Evolutionary conservation across 2,329 filamentous ascomycete genomes (phyloP), one percentile per base, ranked within the genome.

Genomic region (Phaeoacremonium minimum): DNA sequence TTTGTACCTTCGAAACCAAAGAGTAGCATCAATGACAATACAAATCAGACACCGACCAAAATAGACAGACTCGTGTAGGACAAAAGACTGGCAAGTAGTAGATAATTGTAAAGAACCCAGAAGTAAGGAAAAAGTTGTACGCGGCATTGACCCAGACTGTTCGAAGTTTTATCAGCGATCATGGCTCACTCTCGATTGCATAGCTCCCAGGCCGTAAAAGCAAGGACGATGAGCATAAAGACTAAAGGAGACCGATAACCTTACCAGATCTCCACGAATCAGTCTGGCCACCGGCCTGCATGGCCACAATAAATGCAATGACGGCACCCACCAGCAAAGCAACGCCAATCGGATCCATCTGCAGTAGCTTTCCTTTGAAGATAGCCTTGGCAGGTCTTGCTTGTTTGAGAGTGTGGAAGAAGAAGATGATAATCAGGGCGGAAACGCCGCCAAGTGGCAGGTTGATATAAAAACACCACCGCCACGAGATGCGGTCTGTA

Each of bases 81-180:
- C 66, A 63, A 98, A 98, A 53, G 88, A 95, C 86, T 97, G 85
- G 69, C 98, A 91, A 43, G 93, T 93, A 4, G 93, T 98, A 41
- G 93, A 70, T 51, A 2, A 64, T 53, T 2, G 71, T 46, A 40
- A 73, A 66, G 33, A 68, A 66, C 8, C 60, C 53, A 4, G 61
- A 58, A 12, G 64, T 63, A 14, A 72, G 57, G 36, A 67, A 60
- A 18, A 68, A 59, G 17, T 60, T 58, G 28, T 63, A 67, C 17
- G 61, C 57, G 15, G 61, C 59, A 8, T 61, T 51, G 52, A 59
- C 63, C n/a, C 76, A 60, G 17, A 64, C 52, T 2, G 69, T 60
- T 22, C 61, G 57, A 11, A 48, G 51, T 6, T 75, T 35, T 19
- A 77, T 63, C 56, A 0, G 69, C 64, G 3, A 78, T 57, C 62